Percentiles rank a stretch among this genome's conserved stretches.
Evolutionary conservation across 1,284 basidiomycete species (phyloP).

Genomic region (Boletus hoseneyae): DNA sequence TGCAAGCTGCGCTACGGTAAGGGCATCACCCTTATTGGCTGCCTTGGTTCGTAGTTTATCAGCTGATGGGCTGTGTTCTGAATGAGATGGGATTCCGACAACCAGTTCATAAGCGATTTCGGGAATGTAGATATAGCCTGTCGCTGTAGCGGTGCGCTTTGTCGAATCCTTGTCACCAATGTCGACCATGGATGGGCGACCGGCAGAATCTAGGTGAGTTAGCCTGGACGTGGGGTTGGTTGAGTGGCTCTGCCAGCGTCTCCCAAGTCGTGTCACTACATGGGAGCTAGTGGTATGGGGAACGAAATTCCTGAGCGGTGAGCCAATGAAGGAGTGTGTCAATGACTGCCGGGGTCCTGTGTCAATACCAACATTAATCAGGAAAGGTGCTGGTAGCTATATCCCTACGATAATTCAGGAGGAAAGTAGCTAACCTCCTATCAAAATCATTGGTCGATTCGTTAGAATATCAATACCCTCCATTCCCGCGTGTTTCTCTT

Average conservation of each 20-base stretch:
- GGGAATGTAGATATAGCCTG: constrained; percentile 73
- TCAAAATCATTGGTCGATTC: constrained; percentile 87
- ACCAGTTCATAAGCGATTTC: constrained; percentile 62
- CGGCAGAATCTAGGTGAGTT: constrained; percentile 70
- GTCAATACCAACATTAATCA: constrained; percentile 26
- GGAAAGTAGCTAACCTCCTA: constrained; percentile 74
- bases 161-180: constrained; percentile 67
- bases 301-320: background rate
- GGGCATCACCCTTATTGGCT: constrained; percentile 69
- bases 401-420: constrained; percentile 20
- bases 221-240: constrained; percentile 32
- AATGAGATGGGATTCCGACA: constrained; percentile 34
- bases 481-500: constrained; percentile 84
- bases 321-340: constrained; percentile 1
- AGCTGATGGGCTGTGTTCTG: constrained; percentile 21
- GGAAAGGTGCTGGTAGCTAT: constrained; percentile 20
- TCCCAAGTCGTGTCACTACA: constrained; percentile 7
- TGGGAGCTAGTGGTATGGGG: background rate
- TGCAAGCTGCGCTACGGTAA: constrained; percentile 78
- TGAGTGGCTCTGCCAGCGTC: constrained; percentile 26
- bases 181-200: constrained; percentile 79
- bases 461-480: constrained; percentile 71
- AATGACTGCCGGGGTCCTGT: constrained; percentile 20
- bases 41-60: constrained; percentile 46
- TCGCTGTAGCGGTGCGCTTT: constrained; percentile 69